Evolutionary conservation across 495 filamentous ascomycete genomes (phyloP), one percentile per base, ranked within the genome.

Genomic region (Lepidopterella palustris): DNA sequence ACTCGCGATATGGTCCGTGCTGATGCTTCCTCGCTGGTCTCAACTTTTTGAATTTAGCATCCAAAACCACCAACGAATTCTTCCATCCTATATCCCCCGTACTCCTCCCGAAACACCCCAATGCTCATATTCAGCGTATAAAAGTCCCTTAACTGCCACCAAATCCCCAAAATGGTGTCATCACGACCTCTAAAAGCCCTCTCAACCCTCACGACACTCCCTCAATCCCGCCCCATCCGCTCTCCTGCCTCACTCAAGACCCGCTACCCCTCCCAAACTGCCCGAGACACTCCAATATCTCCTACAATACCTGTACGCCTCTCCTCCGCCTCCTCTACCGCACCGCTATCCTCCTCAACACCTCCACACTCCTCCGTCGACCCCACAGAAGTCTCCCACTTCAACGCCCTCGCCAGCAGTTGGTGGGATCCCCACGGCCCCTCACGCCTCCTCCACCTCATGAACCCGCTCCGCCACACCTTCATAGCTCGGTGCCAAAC

Each of bases 361-460:
- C 53, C 31, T 27, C 53, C 1, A 57, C 55, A 58, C 31, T 67
- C 67, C 40, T 63, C 67, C 35, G 59, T 97, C 73, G 91, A 91
- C 70, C 81, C 86, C 53, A 79, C 83, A 68, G 93, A 98, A 77
- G 79, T 97, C 59, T 87, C 89, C 40, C 93, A 98, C 76, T 98
- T 98, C 81, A 88, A 89, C 67, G 81, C 84, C 61, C 89, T 98
- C 60, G 93, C 95, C 68, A 88, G 86, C 65, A 85, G 84, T 67
- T 98, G 93, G 93, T 98, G 93, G 93, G 95, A 97, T 74, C 89
- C 93, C 1, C 85, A 95, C 74, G 93, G 93, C 54, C 84, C 90
- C 20, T 97, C 90, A 0, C 84, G 92, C 13, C 84, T 96, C 61
- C 85, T 98, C 1, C 95, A 97, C 73, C 85, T 95, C 50, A 97